These are phyloP conservation scores for Talaromyces sp. DNA, from an alignment of 2,329 filamentous ascomycete genomes.

Conservation along the genomic window DNA sequence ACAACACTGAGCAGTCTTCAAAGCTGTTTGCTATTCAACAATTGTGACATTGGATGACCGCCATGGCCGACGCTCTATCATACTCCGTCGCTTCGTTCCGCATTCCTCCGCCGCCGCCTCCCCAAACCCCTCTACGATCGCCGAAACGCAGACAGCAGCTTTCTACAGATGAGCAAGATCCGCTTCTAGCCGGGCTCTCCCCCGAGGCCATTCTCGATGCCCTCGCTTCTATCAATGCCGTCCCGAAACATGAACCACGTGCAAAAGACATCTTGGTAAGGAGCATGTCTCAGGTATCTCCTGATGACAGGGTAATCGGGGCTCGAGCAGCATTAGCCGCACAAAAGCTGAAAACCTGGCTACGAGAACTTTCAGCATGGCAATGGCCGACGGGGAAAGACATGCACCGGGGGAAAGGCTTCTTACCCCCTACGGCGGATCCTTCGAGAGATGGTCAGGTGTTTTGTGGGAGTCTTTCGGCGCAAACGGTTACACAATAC, in stretches of 20 bases:
- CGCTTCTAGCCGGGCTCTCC: conserved; percentile 50
- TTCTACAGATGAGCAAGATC: conserved; percentile 38
- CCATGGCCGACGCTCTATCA: conserved; percentile 22
- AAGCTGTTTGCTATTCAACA: background rate
- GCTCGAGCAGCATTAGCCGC: conserved; percentile 56
- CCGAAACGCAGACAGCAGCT: conserved; percentile 34
- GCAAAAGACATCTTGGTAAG: conserved; percentile 38
- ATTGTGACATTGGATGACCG: background rate
- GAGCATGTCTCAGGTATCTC: conserved; percentile 53
- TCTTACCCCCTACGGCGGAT: conserved; percentile 27
- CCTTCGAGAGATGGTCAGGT: conserved; percentile 23
- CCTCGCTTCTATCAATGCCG: conserved; percentile 40
- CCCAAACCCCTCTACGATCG: conserved; percentile 33
- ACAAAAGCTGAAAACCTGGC: conserved; percentile 56
- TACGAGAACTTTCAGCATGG: conserved; percentile 56
- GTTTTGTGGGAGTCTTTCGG: conserved; percentile 69
- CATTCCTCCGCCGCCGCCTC: conserved; percentile 24
- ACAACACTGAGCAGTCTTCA: background rate
- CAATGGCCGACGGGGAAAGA: conserved; percentile 47
- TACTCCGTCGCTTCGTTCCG: conserved; percentile 26
- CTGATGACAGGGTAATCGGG: conserved; percentile 55
- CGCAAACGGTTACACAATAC: conserved; percentile 61
- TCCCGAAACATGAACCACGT: conserved; percentile 32
- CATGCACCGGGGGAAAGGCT: conserved; percentile 37
- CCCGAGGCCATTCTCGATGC: conserved; percentile 51